Evolutionary conservation across 202 grass and related monocot species (phyloP), one percentile per base, ranked within the genome.

Genomic region (Hordeum pubiflorum): DNA sequence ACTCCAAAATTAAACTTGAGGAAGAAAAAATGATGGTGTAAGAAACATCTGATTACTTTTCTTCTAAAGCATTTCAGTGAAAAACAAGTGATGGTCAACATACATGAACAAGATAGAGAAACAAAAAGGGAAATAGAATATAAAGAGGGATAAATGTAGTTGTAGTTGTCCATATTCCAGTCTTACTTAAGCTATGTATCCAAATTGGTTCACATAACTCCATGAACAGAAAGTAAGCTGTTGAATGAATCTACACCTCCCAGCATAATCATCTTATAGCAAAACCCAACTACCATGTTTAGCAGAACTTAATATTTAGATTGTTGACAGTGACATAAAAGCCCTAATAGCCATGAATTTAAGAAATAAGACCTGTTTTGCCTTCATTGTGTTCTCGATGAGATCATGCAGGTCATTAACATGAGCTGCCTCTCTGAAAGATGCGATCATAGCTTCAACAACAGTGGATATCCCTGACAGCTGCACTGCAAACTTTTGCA

Each of bases 381-480:
- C 84, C 86, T 91, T 98, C 71, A 87, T 58, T 85, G 87, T 89
- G 77, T 81, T 87, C 64, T 93, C 95, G 54, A 93, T 86, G 27
- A 98, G 92, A 39, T 83, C 77, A 83, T 98, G 95, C 58, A 98
- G 82, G 82, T 98, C 95, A 73, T 81, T 84, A 76, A 93, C 63
- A 81, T 94, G 95, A 78, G 86, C 76, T 55, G 95, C 73, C 54
- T 91, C 90, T 21, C 88, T 91, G 78, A 98, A 94, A 69, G 87
- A 95, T 86, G 85, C 50, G 22, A 91, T 69, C 86, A 98, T 98
- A 84, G 83, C 92, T 84, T 95, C 95, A 60, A 98, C 83, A 76
- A 98, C 85, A 81, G 52, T 98, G 77, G 81, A 93, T 84, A 98
- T 86, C 72, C 92, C 92, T 59, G 83, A 75, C 75, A 98, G 73